Base-by-base conservation (phyloP, 2,329 filamentous ascomycete species). In the Cladophialophora carrionii region DNA sequence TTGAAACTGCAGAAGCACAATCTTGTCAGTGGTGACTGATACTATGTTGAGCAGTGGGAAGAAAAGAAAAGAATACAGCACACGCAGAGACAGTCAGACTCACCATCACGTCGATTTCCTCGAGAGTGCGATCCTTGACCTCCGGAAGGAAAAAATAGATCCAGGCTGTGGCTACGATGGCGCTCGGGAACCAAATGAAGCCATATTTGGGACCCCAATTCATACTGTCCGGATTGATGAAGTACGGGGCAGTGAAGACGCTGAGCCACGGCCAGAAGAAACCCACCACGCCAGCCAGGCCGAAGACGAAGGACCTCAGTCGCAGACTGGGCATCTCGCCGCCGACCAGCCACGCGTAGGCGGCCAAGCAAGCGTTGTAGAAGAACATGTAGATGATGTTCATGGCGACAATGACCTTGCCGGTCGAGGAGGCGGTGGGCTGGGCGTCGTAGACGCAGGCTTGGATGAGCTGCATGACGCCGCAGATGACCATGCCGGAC, bases 191-290 rank as follows among this genome's bases (percentile, higher is more conserved):
- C 69, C 72, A 73, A 2, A 74, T 73, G 49, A 53, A 61, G 8
- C 41, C 29, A 8, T 58, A 43, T 29, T 51, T 52, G 29, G 55
- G 51, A 20, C 49, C 84, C 84, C 84, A 87, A 69, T 83, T 81
- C 34, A 87, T 73, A 1, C 79, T 73, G 9, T 74, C 71, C 0
- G 82, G 81, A 65, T 86, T 86, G 73, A 87, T 86, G 69, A 86
- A 86, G 70, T 86, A 85, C 0, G 84, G 84, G 1, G 83, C 83
- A 0, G 84, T 86, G 68, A 85, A 86, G 0, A 82, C 84, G 0
- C 82, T 82, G 3, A 84, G 75, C 84, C 84, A 85, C 70, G 83
- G 83, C 3, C 81, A 80, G 10, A 85, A 76, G 73, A 86, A 86
- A 0, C 81, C 83, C 20, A 83, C 73, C 3, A 82, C 81, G 0